Percentiles rank a stretch among this genome's conserved stretches.
phyloP scores from a whole-genome alignment of 163 green algal genomes.

The Prototheca cutis region DNA sequence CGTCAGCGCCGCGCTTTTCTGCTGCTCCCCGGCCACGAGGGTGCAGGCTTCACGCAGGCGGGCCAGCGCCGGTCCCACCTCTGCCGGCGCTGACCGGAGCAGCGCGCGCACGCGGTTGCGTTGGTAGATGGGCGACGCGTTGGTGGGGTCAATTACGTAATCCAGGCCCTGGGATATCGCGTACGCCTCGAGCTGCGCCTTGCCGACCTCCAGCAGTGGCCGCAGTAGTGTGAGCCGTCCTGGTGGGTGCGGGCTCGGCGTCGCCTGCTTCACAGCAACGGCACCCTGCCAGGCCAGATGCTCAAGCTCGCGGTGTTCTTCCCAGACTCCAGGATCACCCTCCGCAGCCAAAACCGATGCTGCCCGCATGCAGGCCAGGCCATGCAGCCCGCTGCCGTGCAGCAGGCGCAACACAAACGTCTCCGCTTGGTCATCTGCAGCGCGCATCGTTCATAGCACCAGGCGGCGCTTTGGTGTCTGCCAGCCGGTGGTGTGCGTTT shows the following conservation, averaged over 20 bases:
- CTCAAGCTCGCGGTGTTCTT: too few relatives aligned
- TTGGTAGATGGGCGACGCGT: conserved; percentile 7
- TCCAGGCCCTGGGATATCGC: conserved; percentile 1
- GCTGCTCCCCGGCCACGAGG: not conserved
- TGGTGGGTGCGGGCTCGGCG: too few relatives aligned
- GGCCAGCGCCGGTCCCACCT: conserved; percentile 4
- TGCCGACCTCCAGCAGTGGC: conserved; percentile 23
- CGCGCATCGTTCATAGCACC: not conserved
- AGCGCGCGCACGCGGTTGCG: conserved; percentile 21
- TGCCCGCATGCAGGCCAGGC: conserved; percentile 31
- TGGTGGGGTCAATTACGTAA: conserved; percentile 27
- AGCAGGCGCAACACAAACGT: conserved; percentile 37
- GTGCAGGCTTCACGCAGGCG: conserved; percentile 7
- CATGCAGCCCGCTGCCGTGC: conserved; percentile 30
- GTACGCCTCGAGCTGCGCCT: conserved; percentile 15
- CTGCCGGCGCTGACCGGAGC: not conserved
- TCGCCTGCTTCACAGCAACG: too few relatives aligned
- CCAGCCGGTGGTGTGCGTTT: too few relatives aligned
- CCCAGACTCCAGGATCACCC: too few relatives aligned
- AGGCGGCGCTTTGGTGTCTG: not conserved
- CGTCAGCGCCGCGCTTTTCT: not conserved
- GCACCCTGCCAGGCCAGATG: too few relatives aligned
- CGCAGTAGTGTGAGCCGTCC: conserved; percentile 13
- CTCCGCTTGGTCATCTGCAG: conserved; percentile 36
- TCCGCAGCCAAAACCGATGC: too few relatives aligned